phyloP scores from a whole-genome alignment of 768 basidiomycete genomes.

The Tephrocybe sp. region DNA sequence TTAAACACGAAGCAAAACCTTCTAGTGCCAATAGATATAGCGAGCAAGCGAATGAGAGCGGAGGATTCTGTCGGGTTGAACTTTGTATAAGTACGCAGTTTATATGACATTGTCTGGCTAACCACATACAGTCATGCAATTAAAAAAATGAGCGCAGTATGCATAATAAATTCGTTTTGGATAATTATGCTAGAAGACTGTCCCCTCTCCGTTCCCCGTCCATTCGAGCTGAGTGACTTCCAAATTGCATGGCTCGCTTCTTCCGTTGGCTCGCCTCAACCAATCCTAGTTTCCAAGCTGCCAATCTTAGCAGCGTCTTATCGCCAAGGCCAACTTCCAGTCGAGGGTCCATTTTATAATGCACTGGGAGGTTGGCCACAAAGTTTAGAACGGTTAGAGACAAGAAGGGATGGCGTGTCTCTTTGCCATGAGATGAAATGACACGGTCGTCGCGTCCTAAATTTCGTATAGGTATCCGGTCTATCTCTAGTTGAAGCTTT shows the following conservation, averaged over 20 bases:
- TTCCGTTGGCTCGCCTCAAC: constrained; percentile 71
- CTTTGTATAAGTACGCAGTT: too few species aligned
- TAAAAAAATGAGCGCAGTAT: too few species aligned
- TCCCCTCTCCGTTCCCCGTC: constrained; percentile 64
- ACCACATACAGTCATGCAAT: too few species aligned
- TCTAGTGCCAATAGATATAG: too few species aligned
- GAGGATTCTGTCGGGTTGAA: too few species aligned
- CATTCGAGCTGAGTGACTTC: constrained; percentile 85
- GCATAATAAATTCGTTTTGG: too few species aligned
- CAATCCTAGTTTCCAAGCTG: constrained; percentile 73
- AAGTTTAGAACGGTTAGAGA: constrained; percentile 78
- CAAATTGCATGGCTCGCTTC: constrained; percentile 98
- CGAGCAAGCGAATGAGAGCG: too few species aligned
- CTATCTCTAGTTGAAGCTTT: constrained; percentile 87
- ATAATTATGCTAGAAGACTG: constrained; percentile 27
- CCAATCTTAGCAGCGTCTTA: constrained; percentile 80
- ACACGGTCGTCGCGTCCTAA: constrained; percentile 94
- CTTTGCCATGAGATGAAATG: constrained; percentile 89
- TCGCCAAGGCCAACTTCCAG: constrained; percentile 81
- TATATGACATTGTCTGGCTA: too few species aligned
- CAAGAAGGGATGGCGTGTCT: constrained; percentile 89
- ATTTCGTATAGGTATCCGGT: constrained; percentile 86
- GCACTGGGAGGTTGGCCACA: constrained; percentile 76
- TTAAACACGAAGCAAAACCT: too few species aligned
- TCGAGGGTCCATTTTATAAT: constrained; percentile 80